Conservation (phyloP, 139 green algal species). For the Auxenochlorella pyrenoidosa region DNA sequence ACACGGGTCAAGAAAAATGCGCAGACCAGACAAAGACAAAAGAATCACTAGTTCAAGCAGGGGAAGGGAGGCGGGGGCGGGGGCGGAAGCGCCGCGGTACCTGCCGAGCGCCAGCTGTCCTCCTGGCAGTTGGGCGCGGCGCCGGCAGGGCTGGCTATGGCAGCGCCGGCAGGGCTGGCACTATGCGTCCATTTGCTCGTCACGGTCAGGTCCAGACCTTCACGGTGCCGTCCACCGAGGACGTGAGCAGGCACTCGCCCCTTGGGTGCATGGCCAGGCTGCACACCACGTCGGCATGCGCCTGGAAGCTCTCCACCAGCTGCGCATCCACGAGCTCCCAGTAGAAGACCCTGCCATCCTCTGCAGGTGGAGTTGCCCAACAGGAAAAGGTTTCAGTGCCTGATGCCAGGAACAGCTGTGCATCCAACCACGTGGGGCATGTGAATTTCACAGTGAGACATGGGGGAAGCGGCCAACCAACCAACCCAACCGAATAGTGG, state of each 20-base stretch:
- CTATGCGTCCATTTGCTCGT: background rate
- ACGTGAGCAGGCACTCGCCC: constrained; percentile 75
- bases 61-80: no score
- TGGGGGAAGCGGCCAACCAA: no score
- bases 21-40: no score
- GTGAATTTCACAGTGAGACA: no score
- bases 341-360: constrained; percentile 79
- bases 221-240: constrained; percentile 78
- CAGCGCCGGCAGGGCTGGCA: background rate
- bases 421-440: no score
- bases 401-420: no score
- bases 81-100: no score
- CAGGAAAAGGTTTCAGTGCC: background rate
- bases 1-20: no score
- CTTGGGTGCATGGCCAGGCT: constrained; percentile 80
- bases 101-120: no score
- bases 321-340: constrained; percentile 89
- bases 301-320: constrained; percentile 68
- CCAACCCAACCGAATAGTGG: no score
- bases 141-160: background rate
- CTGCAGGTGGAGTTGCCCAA: background rate
- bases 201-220: constrained; percentile 73
- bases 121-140: no score
- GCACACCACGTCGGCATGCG: constrained; percentile 77
- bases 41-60: no score